Evolutionary conservation across 192 early-diverging fungal genomes (phyloP), one percentile per base, ranked within the genome.

Genomic region (Diversispora eburnea): DNA sequence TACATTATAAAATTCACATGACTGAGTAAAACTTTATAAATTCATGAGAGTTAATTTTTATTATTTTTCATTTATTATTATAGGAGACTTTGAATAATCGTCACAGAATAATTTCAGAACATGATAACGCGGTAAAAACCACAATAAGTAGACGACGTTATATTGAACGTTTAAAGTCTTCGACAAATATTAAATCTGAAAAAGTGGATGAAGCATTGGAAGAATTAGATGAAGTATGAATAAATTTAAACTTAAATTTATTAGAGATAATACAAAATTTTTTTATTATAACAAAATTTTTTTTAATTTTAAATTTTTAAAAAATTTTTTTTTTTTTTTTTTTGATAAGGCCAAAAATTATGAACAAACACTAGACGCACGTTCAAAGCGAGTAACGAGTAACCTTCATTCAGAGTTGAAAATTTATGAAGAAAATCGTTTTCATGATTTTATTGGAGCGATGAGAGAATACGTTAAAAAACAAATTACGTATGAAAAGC

Each of bases 111-210:
- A 64, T 79, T 17, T 57, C 78, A 7, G 81, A 82, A 25, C 78
- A 77, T 66, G 78, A 82, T 15, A 61, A 74, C 17, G 67, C 81
- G 20, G 75, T 79, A 57, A 79, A 79, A 70, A 65, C 56, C 25
- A 82, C 81, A 22, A 76, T 78, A 57, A 79, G 78, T 25, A 82
- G 79, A 70, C 71, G 78, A 7, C 79, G 76, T 45, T 79, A 73
- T 4, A 82, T 82, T 70, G 81, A 82, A 51, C 74, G 81, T 3
- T 73, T 82, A 62, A 67, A 79, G 45, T 79, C 81, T 22, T 82
- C 81, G 12, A 82, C 81, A 20, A 75, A 55, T n/a, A 82, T 82
- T 55, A 82, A 79, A 39, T 71, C 78, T 3, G 81, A 82, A 8
- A 77, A 74, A 73, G 81, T 79, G 57, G 77, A 77, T 4, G 81